Percentiles rank a stretch among this genome's conserved stretches.
Conservation (phyloP, 2,329 filamentous ascomycete genomes). For the Zalaria obscura region DNA sequence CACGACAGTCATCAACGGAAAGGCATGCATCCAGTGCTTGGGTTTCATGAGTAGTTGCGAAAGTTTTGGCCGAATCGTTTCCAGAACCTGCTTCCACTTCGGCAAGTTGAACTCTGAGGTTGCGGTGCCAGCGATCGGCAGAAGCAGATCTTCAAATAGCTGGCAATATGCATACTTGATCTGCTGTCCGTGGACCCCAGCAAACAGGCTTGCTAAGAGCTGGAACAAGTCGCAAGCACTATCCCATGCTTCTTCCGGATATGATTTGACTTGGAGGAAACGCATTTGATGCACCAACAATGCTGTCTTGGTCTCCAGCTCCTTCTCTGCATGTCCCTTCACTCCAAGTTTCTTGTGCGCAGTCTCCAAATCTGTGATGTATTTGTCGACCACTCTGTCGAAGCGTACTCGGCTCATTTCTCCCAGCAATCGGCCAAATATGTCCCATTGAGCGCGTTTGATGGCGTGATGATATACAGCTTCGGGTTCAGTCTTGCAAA, state of each 20-base stretch:
- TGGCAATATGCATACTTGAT: conserved; percentile 94
- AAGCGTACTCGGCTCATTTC: conserved; percentile 94
- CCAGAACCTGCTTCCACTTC: conserved; percentile 78
- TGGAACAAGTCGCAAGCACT: conserved; percentile 82
- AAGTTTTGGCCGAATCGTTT: conserved; percentile 62
- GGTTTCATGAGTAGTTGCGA: conserved; percentile 80
- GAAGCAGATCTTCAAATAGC: conserved; percentile 70
- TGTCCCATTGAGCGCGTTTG: conserved; percentile 86
- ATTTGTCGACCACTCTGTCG: conserved; percentile 65
- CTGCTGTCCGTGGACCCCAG: conserved; percentile 69
- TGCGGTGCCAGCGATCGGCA: conserved; percentile 74
- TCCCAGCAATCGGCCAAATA: conserved; percentile 86
- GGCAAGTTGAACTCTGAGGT: conserved; percentile 62
- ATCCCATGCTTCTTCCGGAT: conserved; percentile 63
- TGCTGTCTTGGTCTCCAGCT: conserved; percentile 70
- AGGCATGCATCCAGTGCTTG: conserved; percentile 79
- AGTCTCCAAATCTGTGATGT: conserved; percentile 64
- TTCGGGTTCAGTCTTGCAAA: conserved; percentile 77
- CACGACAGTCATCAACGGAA: conserved; percentile 74
- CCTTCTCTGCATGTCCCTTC: conserved; percentile 53
- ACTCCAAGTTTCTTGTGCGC: conserved; percentile 61
- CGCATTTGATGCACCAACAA: conserved; percentile 85
- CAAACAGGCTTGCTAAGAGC: conserved; percentile 67
- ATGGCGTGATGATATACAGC: conserved; percentile 64
- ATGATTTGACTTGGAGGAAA: conserved; percentile 63